Percentiles rank a stretch among this genome's conserved stretches.
Evolutionary conservation across 495 filamentous ascomycete genomes (phyloP).

Genomic region (Aspergillus asperescens): DNA sequence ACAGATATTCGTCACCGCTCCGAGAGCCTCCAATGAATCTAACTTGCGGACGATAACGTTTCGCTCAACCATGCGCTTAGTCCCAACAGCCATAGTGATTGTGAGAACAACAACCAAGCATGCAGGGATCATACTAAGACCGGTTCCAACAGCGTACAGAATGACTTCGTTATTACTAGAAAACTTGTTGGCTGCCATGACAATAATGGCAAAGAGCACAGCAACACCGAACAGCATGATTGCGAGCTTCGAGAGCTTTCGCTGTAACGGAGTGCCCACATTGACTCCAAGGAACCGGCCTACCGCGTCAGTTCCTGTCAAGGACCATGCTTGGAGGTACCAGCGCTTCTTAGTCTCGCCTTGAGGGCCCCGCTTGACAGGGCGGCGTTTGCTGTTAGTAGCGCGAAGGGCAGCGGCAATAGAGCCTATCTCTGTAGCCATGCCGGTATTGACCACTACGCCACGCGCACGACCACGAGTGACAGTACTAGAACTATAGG

Average conservation of each 20-base stretch:
- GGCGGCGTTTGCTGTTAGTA: conserved; percentile 40
- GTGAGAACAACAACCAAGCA: conserved; percentile 73
- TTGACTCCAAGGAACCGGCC: conserved; percentile 67
- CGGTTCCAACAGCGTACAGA: conserved; percentile 67
- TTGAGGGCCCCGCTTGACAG: conserved; percentile 50
- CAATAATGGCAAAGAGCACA: conserved; percentile 61
- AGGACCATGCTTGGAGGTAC: conserved; percentile 62
- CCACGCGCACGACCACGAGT: conserved; percentile 65
- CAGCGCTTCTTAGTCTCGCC: conserved; percentile 57
- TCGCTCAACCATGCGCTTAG: conserved; percentile 59
- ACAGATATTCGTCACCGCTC: conserved; percentile 61
- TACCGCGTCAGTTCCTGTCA: conserved; percentile 60
- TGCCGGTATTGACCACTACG: conserved; percentile 65
- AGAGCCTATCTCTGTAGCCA: conserved; percentile 65
- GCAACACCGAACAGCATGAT: conserved; percentile 62
- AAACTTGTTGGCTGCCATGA: conserved; percentile 58
- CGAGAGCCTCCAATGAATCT: conserved; percentile 65
- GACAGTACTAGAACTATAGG: conserved; percentile 65
- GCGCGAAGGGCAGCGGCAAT: conserved; percentile 60
- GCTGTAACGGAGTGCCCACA: conserved; percentile 62
- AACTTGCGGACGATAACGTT: conserved; percentile 62
- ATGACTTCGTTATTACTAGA: conserved; percentile 56
- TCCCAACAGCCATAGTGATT: conserved; percentile 69
- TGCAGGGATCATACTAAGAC: conserved; percentile 65
- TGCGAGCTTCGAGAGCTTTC: conserved; percentile 65